Evolutionary conservation across 2,329 filamentous ascomycete genomes (phyloP), one percentile per base, ranked within the genome.

Genomic region (Sporothrix globosa): DNA sequence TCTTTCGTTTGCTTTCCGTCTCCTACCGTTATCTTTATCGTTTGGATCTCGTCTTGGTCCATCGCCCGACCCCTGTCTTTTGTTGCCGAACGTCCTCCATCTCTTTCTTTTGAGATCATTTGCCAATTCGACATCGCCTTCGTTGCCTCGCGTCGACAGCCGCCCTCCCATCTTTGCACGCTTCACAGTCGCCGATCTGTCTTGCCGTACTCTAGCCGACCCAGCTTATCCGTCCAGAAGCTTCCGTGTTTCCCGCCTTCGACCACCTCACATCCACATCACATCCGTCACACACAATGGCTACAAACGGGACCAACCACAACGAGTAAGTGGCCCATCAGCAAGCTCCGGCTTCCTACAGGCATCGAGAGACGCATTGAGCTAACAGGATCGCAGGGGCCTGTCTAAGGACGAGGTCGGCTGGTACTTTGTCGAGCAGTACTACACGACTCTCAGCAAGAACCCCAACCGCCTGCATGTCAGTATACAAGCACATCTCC

Each of bases 391-490:
- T 80, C 76, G 27, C 63, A 82, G 78, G 78, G 84, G 86, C 76
- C 82, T 88, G 53, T 84, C 86, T 76, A 97, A 97, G 85, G 93
- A 97, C 80, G 93, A 98, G 84, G 93, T 99, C 75, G 96, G 93
- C 81, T 99, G 96, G 96, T 98, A 95, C 84, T 99, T 99, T 76
- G 96, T 99, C 71, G 94, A 98, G 87, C 93, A 97, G 82, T 99
- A 97, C 86, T 99, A 99, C 84, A 98, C 92, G 76, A 99, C 93
- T 73, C 84, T 99, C 78, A 97, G 94, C 88, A 94, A 95, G 82
- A 92, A 85, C 75, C 94, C 96, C 27, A 93, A 97, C 79, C 96
- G 96, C 83, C 91, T 99, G 77, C 95, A 93, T 79, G 88, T 90
- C 82, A 77, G 87, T 82, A 41, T 82, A 48, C 53, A 30, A 24